Conservation (phyloP, 495 filamentous ascomycete species). For the Neurospora tetrasperma region DNA sequence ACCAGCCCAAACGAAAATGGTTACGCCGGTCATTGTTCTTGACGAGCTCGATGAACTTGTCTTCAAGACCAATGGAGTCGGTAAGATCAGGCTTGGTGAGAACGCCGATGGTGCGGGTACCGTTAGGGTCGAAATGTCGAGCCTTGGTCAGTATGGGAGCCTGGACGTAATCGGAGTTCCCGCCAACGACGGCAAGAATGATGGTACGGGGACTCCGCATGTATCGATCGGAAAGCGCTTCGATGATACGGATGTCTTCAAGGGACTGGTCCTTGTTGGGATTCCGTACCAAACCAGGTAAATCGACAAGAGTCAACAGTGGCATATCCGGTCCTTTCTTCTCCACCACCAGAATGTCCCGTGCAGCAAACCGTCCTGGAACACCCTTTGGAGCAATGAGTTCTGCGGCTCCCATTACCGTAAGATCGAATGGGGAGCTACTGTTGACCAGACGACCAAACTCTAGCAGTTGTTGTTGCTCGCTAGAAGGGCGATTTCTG, state of each 20-base stretch:
- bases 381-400: constrained; percentile 29
- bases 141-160: constrained; percentile 38
- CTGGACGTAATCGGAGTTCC: constrained; percentile 41
- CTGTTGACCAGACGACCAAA: constrained; percentile 29
- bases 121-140: constrained; percentile 32
- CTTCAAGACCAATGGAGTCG: constrained; percentile 34
- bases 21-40: constrained; percentile 45
- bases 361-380: constrained; percentile 28
- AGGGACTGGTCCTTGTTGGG: constrained; percentile 37
- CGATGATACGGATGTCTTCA: constrained; percentile 36
- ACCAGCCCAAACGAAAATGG: constrained; percentile 52
- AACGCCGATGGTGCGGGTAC: constrained; percentile 39
- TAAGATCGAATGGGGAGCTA: constrained; percentile 22
- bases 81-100: constrained; percentile 44
- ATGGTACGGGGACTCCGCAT: constrained; percentile 42
- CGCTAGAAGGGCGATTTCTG: constrained; percentile 23
- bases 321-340: constrained; percentile 41
- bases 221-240: constrained; percentile 36
- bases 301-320: constrained; percentile 47
- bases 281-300: constrained; percentile 43
- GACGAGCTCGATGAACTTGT: constrained; percentile 42
- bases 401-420: constrained; percentile 26
- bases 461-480: constrained; percentile 32
- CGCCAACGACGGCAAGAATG: constrained; percentile 43
- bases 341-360: constrained; percentile 43